Evolutionary conservation across 352 stramenopile genomes (phyloP), one percentile per base, ranked within the genome.

Genomic region (Globisporangium splendens): DNA sequence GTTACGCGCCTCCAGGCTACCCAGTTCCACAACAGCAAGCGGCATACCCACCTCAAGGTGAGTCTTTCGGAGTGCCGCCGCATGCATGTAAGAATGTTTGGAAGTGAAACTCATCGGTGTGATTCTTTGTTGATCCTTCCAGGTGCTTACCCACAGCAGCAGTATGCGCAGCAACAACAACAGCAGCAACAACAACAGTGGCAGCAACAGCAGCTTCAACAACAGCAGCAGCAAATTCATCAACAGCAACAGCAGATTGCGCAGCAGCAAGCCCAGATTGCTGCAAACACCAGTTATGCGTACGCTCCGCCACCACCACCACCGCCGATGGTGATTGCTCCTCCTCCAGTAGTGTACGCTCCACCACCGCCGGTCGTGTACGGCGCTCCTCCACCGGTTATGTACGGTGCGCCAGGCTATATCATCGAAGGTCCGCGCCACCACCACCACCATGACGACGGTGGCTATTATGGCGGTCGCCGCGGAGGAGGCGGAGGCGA

Each of bases 381-480:
- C 55, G 53, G 66, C 64, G 31, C 56, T 33, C 47, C 63, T 6
- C 50, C 60, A 11, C 35, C 66, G 8, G 50, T 66, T 11, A 35
- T 63, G 20, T 65, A 69, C 31, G 57, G 50, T 0, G 41, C 21
- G 12, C 28, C 56, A 17, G 57, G 66, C n/a, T 50, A 48, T 0
- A 56, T 73, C 54, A 59, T 71, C 51, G 66, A 74, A 22, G 41
- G 49, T 44, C 39, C n/a, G n/a, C n/a, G n/a, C 39, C 11, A 8
- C 38, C 39, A 44, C 46, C 52, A 73, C n/a, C 58, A 75, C 21
- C 64, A 80, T 22, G 55, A 75, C 35, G 62, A 83, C 43, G 64
- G 62, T 18, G 39, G 39, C 17, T 15, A n/a, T 10, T 57, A 70
- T 18, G 61, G 71, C 28, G 55, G 59, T 8, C 55, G 66, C 53